These are phyloP conservation scores for Myxozyma mucilagina DNA, from an alignment of 805 yeast genomes.

Conservation along the genomic window DNA sequence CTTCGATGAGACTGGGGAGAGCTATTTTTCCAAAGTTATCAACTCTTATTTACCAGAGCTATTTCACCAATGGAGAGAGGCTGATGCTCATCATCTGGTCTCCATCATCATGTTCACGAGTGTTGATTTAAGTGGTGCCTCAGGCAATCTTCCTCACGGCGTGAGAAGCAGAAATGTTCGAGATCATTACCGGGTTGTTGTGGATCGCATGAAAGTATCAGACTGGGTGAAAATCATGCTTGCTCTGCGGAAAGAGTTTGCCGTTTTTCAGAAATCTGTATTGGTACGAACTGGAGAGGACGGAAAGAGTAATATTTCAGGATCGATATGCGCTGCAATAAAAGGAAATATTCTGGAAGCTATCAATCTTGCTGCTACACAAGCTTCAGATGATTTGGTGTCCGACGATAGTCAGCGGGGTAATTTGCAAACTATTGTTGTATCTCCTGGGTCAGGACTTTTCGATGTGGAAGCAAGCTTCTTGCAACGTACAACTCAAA, in stretches of 20 bases:
- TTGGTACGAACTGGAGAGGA: constrained; percentile 47
- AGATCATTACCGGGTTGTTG: constrained; percentile 90
- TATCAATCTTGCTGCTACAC: constrained; percentile 75
- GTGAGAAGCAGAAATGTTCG: constrained; percentile 65
- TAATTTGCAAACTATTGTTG: constrained; percentile 81
- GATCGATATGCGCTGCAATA: constrained; percentile 76
- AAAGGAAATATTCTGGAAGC: constrained; percentile 90
- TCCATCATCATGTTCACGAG: constrained; percentile 87
- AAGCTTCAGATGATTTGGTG: constrained; percentile 72
- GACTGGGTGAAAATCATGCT: constrained; percentile 94
- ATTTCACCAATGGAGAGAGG: constrained; percentile 81
- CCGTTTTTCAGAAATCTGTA: constrained; percentile 75
- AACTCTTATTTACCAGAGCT: constrained; percentile 90
- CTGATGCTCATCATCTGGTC: constrained; percentile 85
- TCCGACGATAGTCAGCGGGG: constrained; percentile 88
- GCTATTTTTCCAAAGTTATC: constrained; percentile 86
- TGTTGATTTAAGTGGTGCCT: constrained; percentile 42
- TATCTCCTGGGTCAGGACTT: constrained; percentile 91
- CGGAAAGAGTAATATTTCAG: constrained; percentile 48
- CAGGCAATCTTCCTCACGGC: constrained; percentile 55
- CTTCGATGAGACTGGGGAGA: constrained; percentile 94
- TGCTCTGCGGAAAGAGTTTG: constrained; percentile 77
- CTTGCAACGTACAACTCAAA: constrained; percentile 70
- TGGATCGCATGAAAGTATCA: constrained; percentile 85
- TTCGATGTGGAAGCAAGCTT: constrained; percentile 86